These are phyloP conservation scores for Talaromyces sp. DNA, from an alignment of 2,329 filamentous ascomycete genomes.

Conservation along the genomic window DNA sequence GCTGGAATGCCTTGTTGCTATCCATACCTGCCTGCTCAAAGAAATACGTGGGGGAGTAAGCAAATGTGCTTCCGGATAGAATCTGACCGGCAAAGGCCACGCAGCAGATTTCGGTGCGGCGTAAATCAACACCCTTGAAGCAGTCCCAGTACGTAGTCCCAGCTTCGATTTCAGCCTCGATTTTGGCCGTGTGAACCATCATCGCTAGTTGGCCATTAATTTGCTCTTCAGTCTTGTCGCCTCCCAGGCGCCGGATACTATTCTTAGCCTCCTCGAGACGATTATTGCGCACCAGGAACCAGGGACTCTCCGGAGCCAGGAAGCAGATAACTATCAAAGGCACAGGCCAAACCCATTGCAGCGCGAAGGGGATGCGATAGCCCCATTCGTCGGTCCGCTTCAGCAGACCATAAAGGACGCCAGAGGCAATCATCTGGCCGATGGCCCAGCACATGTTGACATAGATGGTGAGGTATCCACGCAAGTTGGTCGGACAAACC, in stretches of 20 bases:
- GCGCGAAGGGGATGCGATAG: constrained; percentile 52
- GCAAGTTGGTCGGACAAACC: constrained; percentile 43
- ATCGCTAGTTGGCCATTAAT: constrained; percentile 23
- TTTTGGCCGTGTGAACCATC: constrained; percentile 22
- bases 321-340: constrained; percentile 25
- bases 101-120: constrained; percentile 42
- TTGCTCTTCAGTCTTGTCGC: constrained; percentile 26
- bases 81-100: constrained; percentile 47
- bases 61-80: constrained; percentile 44
- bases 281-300: constrained; percentile 50
- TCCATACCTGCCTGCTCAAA: no score
- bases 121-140: constrained; percentile 40
- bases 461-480: constrained; percentile 54
- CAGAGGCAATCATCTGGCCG: constrained; percentile 53
- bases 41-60: constrained; percentile 37
- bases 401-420: constrained; percentile 47
- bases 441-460: constrained; percentile 60
- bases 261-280: constrained; percentile 43
- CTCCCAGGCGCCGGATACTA: background rate
- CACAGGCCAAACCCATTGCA: constrained; percentile 55
- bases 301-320: constrained; percentile 33
- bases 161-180: constrained; percentile 58
- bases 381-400: constrained; percentile 45
- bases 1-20: constrained; percentile 33
- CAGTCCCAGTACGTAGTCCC: constrained; percentile 66